A percentile compares a stretch with the other conserved stretches of the same genome.
Conservation (phyloP, 1,284 basidiomycete genomes). For the Leccinum pachyderme region DNA sequence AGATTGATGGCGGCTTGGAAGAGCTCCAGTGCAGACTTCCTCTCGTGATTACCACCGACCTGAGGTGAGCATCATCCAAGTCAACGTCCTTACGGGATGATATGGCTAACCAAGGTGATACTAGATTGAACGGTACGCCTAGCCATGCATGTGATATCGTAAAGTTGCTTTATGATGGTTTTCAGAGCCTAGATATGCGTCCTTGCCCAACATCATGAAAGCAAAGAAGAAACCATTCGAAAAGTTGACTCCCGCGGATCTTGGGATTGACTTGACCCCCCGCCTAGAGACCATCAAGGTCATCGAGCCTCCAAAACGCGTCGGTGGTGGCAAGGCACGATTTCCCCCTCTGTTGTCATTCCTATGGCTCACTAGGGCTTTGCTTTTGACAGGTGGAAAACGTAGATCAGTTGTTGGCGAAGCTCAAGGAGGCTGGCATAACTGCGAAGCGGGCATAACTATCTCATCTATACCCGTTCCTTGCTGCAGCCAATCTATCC, state of each 20-base stretch:
- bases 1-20: slow-evolving; percentile 94
- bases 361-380: background rate
- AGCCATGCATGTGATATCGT: background rate
- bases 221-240: slow-evolving; percentile 98
- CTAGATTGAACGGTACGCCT: slow-evolving; percentile 56
- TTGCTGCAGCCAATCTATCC: background rate
- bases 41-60: slow-evolving; percentile 89
- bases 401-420: slow-evolving; percentile 89
- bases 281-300: slow-evolving; percentile 88
- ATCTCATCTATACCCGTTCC: slow-evolving; percentile 11
- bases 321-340: slow-evolving; percentile 87
- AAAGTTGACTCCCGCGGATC: slow-evolving; percentile 78
- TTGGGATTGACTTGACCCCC: slow-evolving; percentile 81
- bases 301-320: slow-evolving; percentile 87
- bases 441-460: slow-evolving; percentile 39
- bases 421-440: slow-evolving; percentile 90
- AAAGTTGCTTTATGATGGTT: background rate
- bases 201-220: slow-evolving; percentile 96
- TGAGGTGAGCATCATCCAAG: slow-evolving; percentile 58
- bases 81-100: background rate
- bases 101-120: slow-evolving; percentile 3
- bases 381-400: slow-evolving; percentile 55
- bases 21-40: slow-evolving; percentile 83
- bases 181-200: slow-evolving; percentile 89
- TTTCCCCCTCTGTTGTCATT: background rate